Percentiles rank a stretch among this genome's conserved stretches.
Conservation (phyloP, 2,329 filamentous ascomycete species). For the Calonectria pteridis region DNA sequence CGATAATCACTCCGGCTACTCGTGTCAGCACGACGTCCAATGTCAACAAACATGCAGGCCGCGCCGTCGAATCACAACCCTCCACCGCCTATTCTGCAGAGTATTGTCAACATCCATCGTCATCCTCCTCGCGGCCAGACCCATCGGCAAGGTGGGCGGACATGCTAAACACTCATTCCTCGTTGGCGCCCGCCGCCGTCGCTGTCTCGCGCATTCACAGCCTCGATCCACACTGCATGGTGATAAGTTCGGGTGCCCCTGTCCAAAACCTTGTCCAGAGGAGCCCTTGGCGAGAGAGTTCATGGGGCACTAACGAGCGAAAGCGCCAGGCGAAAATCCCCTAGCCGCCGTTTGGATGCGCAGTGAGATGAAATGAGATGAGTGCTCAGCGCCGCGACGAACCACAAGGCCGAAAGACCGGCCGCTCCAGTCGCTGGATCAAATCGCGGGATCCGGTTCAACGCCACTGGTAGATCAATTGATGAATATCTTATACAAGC, state of each 20-base stretch:
- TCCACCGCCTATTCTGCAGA: neutral
- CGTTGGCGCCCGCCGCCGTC: neutral
- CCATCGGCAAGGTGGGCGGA: constrained; percentile 5
- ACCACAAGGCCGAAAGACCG: neutral
- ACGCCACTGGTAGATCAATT: constrained; percentile 13
- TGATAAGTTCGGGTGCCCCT: neutral
- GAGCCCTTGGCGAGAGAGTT: constrained; percentile 1
- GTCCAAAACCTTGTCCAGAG: neutral
- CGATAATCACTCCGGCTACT: neutral
- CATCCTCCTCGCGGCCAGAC: constrained; percentile 7
- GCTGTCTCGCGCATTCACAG: constrained; percentile 16
- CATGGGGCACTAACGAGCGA: constrained; percentile 4
- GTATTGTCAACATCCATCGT: constrained; percentile 13
- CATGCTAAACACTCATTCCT: constrained; percentile 19
- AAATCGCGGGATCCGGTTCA: neutral
- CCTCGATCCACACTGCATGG: constrained; percentile 7
- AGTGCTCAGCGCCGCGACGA: neutral
- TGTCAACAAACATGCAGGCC: constrained; percentile 12
- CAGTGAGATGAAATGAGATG: constrained; percentile 11
- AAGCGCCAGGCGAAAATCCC: constrained; percentile 4
- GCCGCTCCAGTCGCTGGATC: neutral
- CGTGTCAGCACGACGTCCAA: neutral
- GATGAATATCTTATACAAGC: neutral
- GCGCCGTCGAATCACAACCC: constrained; percentile 14
- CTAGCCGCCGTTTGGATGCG: constrained; percentile 14